Percentiles rank a stretch among this genome's conserved stretches.
These are phyloP conservation scores for Fusarium oxysporum DNA, from an alignment of 2,329 filamentous ascomycete genomes.

Conservation along the genomic window DNA sequence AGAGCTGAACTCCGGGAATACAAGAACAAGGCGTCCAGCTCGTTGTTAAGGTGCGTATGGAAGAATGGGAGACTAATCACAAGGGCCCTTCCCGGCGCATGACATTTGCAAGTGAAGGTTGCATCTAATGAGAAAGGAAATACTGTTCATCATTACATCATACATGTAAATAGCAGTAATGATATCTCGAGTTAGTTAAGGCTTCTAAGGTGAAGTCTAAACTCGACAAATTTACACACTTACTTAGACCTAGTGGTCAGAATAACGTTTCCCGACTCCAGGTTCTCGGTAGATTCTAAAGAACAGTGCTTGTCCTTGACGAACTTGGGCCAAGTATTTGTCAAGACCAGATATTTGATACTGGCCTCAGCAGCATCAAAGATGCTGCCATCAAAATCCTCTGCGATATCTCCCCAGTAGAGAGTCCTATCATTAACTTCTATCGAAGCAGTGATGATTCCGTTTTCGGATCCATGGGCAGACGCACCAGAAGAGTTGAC, in stretches of 20 bases:
- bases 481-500: background rate
- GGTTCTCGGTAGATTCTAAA: background rate
- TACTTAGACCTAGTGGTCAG: background rate
- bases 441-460: background rate
- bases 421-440: conserved; percentile 26
- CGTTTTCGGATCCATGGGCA: background rate
- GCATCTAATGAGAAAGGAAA: background rate
- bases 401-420: conserved; percentile 59
- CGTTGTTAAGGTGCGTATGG: background rate
- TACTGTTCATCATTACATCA: background rate
- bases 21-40: background rate
- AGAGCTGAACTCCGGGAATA: background rate
- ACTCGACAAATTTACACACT: background rate
- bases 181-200: background rate
- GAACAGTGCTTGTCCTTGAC: conserved; percentile 50
- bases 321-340: conserved; percentile 75
- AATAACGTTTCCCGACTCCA: background rate
- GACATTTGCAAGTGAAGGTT: background rate
- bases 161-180: background rate
- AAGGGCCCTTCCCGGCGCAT: background rate
- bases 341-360: conserved; percentile 75
- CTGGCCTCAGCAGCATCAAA: conserved; percentile 70
- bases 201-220: background rate
- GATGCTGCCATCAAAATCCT: conserved; percentile 61
- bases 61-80: background rate